phyloP scores from a whole-genome alignment of 192 early-diverging fungal genomes.

The Martensiomyces pterosporus region DNA sequence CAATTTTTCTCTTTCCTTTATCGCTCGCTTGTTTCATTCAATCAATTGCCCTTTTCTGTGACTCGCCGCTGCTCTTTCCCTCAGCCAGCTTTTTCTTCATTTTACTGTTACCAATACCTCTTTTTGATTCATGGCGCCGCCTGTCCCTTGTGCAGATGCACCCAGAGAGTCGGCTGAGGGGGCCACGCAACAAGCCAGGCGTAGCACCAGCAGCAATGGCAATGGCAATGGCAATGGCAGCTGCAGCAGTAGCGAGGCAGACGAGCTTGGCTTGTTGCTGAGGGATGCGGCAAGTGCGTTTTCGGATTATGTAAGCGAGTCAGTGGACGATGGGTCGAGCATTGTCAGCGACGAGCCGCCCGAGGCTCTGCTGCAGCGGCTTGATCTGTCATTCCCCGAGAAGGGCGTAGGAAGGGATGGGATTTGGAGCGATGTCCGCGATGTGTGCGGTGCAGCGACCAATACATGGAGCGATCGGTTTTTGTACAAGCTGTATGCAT shows the following conservation, averaged over 20 bases:
- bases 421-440: conserved; percentile 39
- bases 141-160: too few relatives aligned
- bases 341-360: not conserved
- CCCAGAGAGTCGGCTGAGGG: too few relatives aligned
- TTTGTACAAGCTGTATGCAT: conserved; percentile 80
- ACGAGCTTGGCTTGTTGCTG: conserved; percentile 26
- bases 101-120: too few relatives aligned
- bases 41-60: too few relatives aligned
- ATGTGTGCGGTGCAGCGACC: conserved; percentile 14
- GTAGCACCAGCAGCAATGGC: too few relatives aligned
- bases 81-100: too few relatives aligned
- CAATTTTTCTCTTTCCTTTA: too few relatives aligned
- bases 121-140: too few relatives aligned
- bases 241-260: not conserved
- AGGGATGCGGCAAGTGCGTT: conserved; percentile 15
- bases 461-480: conserved; percentile 67
- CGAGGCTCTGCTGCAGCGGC: not conserved
- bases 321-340: not conserved
- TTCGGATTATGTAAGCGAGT: conserved; percentile 14
- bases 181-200: too few relatives aligned
- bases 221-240: too few relatives aligned
- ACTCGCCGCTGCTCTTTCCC: too few relatives aligned
- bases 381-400: conserved; percentile 6
- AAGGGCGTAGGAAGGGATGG: conserved; percentile 4
- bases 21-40: too few relatives aligned